Evolutionary conservation across 2,329 filamentous ascomycete genomes (phyloP).

Genomic region (Tolypocladium album): DNA sequence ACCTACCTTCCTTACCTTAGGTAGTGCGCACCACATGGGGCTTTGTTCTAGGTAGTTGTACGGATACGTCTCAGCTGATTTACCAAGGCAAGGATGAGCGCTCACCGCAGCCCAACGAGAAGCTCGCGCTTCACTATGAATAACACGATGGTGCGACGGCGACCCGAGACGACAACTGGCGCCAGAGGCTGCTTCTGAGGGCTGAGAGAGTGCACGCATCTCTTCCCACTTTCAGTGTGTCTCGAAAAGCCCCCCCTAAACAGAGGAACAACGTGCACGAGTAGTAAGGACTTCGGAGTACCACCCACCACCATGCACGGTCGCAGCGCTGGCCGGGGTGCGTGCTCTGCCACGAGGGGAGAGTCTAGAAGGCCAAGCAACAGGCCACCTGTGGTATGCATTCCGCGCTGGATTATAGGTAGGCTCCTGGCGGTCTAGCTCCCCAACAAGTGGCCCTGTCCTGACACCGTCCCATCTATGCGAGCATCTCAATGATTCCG

Average conservation of each 20-base stretch:
- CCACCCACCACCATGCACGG: neutral
- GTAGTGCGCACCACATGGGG: no score
- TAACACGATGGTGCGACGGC: neutral
- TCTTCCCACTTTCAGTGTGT: neutral
- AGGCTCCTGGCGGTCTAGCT: neutral
- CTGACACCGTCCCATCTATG: neutral
- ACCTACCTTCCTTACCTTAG: no score
- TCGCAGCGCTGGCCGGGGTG: neutral
- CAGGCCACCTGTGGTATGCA: neutral
- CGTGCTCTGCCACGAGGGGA: neutral
- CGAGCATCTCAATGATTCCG: neutral
- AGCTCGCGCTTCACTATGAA: neutral
- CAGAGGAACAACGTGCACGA: neutral
- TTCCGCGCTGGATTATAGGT: neutral
- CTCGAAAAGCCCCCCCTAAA: neutral
- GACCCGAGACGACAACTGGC: neutral
- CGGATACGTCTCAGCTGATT: neutral
- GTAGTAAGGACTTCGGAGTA: neutral
- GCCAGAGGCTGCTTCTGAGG: neutral
- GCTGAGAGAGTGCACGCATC: neutral
- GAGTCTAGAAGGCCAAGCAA: neutral
- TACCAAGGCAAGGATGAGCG: neutral
- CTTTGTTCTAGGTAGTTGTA: no score
- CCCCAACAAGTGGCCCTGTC: neutral
- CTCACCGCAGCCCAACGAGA: neutral